phyloP scores from a whole-genome alignment of 2,329 filamentous ascomycete species.

The Verticillium alfalfae region DNA sequence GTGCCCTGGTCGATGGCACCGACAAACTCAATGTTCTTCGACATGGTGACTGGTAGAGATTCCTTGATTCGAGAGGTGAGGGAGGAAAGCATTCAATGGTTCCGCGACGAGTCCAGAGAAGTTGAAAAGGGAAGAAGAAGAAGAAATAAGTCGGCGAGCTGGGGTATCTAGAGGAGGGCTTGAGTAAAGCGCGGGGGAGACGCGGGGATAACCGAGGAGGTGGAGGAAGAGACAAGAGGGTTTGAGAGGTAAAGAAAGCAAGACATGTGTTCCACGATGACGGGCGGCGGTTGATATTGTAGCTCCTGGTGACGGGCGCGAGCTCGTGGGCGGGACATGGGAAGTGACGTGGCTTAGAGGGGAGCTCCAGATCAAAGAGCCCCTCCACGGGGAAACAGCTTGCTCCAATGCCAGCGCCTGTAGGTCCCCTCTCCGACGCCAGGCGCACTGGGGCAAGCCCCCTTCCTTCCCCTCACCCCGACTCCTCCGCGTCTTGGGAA shows the following conservation, averaged over 20 bases:
- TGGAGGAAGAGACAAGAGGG: slow-evolving; percentile 2
- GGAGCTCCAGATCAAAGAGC: background rate
- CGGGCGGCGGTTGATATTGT: slow-evolving; percentile 10
- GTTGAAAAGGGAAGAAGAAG: background rate
- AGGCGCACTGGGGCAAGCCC: background rate
- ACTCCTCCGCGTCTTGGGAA: background rate
- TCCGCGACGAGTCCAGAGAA: background rate
- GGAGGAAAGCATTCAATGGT: slow-evolving; percentile 16
- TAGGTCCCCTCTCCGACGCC: background rate
- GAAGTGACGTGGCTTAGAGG: background rate
- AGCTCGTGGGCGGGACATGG: slow-evolving; percentile 5
- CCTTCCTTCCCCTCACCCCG: background rate
- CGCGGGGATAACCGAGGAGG: slow-evolving; percentile 1
- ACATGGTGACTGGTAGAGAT: slow-evolving; percentile 2
- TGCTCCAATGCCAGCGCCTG: slow-evolving; percentile 2
- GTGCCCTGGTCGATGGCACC: slow-evolving; percentile 78
- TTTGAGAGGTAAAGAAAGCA: background rate
- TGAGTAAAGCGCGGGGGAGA: slow-evolving; percentile 1
- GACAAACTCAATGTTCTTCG: slow-evolving; percentile 46
- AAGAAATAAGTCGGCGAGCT: background rate
- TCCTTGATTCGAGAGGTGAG: slow-evolving; percentile 5
- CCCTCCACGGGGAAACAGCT: slow-evolving; percentile 3
- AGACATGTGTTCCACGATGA: slow-evolving; percentile 6
- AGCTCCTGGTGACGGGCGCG: background rate
- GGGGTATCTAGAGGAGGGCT: slow-evolving; percentile 4